Evolutionary conservation across 2,329 filamentous ascomycete genomes (phyloP), one percentile per base, ranked within the genome.

Genomic region (Sclerotinia sclerotiorum): DNA sequence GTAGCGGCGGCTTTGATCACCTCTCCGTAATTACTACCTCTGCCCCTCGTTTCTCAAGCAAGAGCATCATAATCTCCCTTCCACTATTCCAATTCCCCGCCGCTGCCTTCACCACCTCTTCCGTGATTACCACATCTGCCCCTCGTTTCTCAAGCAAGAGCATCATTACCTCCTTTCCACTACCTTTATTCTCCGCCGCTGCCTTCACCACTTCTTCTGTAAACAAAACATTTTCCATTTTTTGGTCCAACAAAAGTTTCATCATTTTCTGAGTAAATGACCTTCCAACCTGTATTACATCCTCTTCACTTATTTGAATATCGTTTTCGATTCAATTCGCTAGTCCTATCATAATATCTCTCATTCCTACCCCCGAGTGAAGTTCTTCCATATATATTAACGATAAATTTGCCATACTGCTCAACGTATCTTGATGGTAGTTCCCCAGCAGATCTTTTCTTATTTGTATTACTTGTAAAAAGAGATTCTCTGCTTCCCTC

Each of bases 151-250:
- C 35, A 35, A 35, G 2, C 35, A 35, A 35, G 1, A 35, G 7
- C 7, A 35, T 35, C 35, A 35, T 35, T 10, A 35, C 10, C 35
- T 35, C 35, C 17, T 21, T 10, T 17, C 51, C 51, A 29, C 10
- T 2, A 5, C 0, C 0, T 13, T 2, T 0, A 29, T 54, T 54
- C 7, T 3, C 3, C 17, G 7, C 13, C 10, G 1, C 51, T 10
- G 27, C 51, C 1, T 3, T 58, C 7, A 58, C 3, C 35, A 58
- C 24, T 8, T 44, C 15, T 27, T 58, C 39, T 24, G 35, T 44
- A 58, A 58, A 7, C 10, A 44, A 1, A 5, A 27, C 1, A 27
- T 44, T 27, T 0, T 42, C 13, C 3, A 3, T 1, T 29, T 44
- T 11, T n/a, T 5, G 13, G 1, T 24, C n/a, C 8, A 58, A 44